Conservation (phyloP, 2,329 filamentous ascomycete species). For the Colletotrichum sp. region DNA sequence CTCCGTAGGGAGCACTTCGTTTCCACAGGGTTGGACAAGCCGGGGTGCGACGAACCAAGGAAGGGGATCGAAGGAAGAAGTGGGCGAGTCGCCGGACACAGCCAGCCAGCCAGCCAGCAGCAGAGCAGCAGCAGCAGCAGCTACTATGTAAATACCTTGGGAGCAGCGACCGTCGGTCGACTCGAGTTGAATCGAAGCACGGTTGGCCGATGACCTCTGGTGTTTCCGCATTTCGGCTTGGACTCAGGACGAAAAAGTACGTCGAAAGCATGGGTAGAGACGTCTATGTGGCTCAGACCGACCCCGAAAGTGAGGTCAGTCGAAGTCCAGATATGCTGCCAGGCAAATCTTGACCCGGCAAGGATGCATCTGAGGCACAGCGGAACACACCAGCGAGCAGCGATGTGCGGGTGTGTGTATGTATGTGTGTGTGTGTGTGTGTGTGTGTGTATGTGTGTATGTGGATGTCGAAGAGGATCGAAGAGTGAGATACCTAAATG, state of each 20-base stretch:
- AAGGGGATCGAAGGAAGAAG: slow-evolving; percentile 20
- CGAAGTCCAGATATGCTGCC: background rate
- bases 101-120: background rate
- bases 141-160: background rate
- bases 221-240: background rate
- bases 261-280: background rate
- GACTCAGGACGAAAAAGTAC: background rate
- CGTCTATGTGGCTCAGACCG: background rate
- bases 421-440: background rate
- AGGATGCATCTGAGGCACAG: background rate
- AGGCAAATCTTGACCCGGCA: background rate
- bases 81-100: slow-evolving; percentile 6
- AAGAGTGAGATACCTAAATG: background rate
- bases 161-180: background rate
- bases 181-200: background rate
- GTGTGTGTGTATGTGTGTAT: background rate
- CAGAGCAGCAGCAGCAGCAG: background rate
- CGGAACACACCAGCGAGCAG: background rate
- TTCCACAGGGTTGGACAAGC: slow-evolving; percentile 19
- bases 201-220: background rate
- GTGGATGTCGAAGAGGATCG: background rate
- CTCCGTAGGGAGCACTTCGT: slow-evolving; percentile 13
- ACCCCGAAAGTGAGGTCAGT: background rate
- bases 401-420: background rate
- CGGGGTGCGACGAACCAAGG: slow-evolving; percentile 18